These are phyloP conservation scores for Akanthomyces muscarius DNA, from an alignment of 2,329 filamentous ascomycete genomes.

Conservation along the genomic window DNA sequence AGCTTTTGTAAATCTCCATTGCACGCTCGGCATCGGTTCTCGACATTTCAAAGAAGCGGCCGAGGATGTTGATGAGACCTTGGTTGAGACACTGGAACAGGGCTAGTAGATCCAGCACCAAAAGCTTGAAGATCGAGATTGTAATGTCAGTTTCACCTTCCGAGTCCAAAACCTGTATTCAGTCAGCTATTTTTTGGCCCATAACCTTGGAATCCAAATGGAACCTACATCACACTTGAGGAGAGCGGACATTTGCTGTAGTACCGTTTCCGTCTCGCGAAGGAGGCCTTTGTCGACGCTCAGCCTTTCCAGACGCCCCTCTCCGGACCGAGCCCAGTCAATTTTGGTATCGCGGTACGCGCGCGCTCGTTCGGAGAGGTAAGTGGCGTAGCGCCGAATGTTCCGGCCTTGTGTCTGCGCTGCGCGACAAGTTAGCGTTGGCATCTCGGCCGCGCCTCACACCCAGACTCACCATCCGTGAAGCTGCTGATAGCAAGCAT, in stretches of 20 bases:
- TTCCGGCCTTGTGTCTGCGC: conserved; percentile 94
- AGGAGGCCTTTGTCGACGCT: conserved; percentile 88
- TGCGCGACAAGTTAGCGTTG: conserved; percentile 32
- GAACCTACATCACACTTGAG: conserved; percentile 80
- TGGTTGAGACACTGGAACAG: conserved; percentile 96
- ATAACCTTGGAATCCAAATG: too few species aligned
- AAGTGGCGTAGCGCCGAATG: conserved; percentile 86
- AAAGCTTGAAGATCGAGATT: conserved; percentile 83
- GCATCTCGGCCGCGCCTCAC: too few species aligned
- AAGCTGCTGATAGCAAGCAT: conserved; percentile 85
- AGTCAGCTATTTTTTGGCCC: conserved; percentile 15
- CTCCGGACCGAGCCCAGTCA: conserved; percentile 83
- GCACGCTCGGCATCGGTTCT: conserved; percentile 88
- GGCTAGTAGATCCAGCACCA: conserved; percentile 84
- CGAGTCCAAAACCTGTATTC: conserved; percentile 67
- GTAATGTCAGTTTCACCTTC: conserved; percentile 97
- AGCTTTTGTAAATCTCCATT: conserved; percentile 85
- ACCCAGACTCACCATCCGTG: conserved; percentile 69
- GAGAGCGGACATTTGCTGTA: conserved; percentile 79
- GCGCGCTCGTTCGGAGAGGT: conserved; percentile 76
- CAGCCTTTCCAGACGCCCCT: conserved; percentile 77
- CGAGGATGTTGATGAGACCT: conserved; percentile 92
- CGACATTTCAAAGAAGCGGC: conserved; percentile 98
- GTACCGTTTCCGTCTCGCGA: conserved; percentile 85
- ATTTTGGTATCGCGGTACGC: conserved; percentile 80